Base-by-base conservation (phyloP, 768 basidiomycete species). In the Mycena maculata region DNA sequence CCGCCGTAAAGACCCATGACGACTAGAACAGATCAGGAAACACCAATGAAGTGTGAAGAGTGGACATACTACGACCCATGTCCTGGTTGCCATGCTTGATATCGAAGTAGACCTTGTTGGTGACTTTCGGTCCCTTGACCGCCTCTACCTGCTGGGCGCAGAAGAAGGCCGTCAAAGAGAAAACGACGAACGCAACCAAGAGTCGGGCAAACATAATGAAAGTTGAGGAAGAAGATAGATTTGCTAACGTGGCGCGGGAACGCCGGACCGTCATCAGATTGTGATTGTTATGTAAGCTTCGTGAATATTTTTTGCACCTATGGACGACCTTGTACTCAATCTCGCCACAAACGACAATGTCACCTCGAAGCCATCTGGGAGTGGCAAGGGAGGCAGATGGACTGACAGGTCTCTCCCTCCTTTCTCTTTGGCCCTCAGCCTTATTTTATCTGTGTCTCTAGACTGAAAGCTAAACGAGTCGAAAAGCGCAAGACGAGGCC, bases 61-160 rank as follows among this genome's bases (percentile, higher is more conserved):
- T 16, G 28, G 22, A 80, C 83, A 58, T 77, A 94, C 95, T 83
- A 68, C 96, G 87, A 59, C 97, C 97, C 47, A 98, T 56, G 54
- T 90, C 85, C 79, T 92, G 84, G 79, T 92, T 95, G 30, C 97
- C 97, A 80, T 98, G 96, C 73, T 92, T 90, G 63, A 98, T 90
- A 79, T 98, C 96, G 76, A 98, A 98, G 85, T 90, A 98, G 71
- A 98, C 91, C 81, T 92, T 95, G 87, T 93, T 83, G 49, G 97
- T 98, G 73, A 99, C 90, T 81, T 86, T 90, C 16, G 97, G 97
- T 18, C 92, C 91, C 74, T 94, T 96, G 33, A 88, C 87, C 15
- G 95, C 95, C 70, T 95, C 91, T 11, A 81, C 93, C 33, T 88
- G 85, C 76, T 89, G 87, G 5, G 85, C 87, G 73, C 88, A 91